Percentiles rank a stretch among this genome's conserved stretches.
These are phyloP conservation scores for Suillus discolor DNA, from an alignment of 768 basidiomycete genomes.

Conservation along the genomic window DNA sequence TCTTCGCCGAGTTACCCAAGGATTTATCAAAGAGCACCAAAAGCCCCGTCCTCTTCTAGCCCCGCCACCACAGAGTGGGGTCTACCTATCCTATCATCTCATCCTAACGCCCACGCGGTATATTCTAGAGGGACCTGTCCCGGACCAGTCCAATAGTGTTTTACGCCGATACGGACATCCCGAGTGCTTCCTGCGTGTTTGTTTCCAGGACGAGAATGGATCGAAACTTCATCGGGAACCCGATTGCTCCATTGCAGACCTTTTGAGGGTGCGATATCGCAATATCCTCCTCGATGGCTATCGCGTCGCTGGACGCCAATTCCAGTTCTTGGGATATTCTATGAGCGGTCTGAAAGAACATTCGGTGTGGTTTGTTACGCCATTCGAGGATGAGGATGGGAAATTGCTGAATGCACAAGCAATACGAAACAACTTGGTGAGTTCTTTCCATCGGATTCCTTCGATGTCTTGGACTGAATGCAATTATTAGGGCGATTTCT, in stretches of 20 bases:
- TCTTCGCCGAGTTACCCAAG: constrained; percentile 20
- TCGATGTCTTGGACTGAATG: neutral
- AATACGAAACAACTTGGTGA: constrained; percentile 38
- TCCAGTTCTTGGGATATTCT: constrained; percentile 53
- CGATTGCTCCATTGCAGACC: constrained; percentile 28
- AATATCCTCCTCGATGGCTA: constrained; percentile 36
- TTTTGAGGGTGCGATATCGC: constrained; percentile 38
- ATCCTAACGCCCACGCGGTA: constrained; percentile 42
- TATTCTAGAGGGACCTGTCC: constrained; percentile 41
- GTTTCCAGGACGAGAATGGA: constrained; percentile 49
- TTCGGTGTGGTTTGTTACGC: constrained; percentile 50
- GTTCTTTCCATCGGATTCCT: neutral
- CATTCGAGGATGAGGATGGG: constrained; percentile 36
- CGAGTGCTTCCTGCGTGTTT: constrained; percentile 50
- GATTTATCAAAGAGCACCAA: constrained; percentile 24
- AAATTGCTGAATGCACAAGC: constrained; percentile 23
- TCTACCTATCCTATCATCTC: constrained; percentile 39
- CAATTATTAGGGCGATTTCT: constrained; percentile 40
- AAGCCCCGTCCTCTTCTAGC: constrained; percentile 27
- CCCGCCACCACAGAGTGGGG: constrained; percentile 17
- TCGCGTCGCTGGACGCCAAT: constrained; percentile 44
- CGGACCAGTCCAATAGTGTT: constrained; percentile 41
- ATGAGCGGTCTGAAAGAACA: constrained; percentile 55
- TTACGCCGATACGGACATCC: constrained; percentile 40
- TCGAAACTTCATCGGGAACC: constrained; percentile 35